Evolutionary conservation across 176 grass and related monocot species (phyloP), one percentile per base, ranked within the genome.

Genomic region (Rhynchospora pubera): DNA sequence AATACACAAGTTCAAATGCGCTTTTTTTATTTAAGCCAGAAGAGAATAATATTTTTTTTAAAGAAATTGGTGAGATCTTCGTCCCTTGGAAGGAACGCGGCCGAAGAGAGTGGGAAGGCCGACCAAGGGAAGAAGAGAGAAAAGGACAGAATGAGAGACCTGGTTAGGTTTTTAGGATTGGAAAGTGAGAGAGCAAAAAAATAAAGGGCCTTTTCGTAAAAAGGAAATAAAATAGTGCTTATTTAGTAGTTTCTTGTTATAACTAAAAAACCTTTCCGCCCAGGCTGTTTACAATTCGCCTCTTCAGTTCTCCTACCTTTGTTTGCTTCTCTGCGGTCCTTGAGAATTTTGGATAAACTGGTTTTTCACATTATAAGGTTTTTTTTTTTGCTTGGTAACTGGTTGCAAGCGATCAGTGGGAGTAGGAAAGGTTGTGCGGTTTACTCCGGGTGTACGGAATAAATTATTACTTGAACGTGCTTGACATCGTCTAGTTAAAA

Each of bases 161-260:
- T 1, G 79, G 22, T 24, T 67, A 82, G 79, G 79, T 53, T 55
- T 82, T 53, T 62, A 57, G 66, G 55, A 69, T 43, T 57, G 57
- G 62, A 73, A 63, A 28, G 68, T 39, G 56, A 76, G 32, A 65
- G 47, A 64, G 26, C 16, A 18, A 75, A 70, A 82, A 42, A 56
- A 8, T 28, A 28, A 57, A 87, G 92, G 89, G 65, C 82, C 79
- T 89, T 91, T 87, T 64, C 48, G 81, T 85, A 91, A 91, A 91
- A 87, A 64, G 65, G 30, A 46, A 61, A 47, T 50, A 47, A 51
- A 63, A 72, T 3, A 23, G 44, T 50, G 69, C 22, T 67, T 42
- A 67, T 32, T 65, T 65, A 72, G 39, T 48, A 48, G 43, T 72
- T 73, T 73, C 11, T 26, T 51, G 7, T 67, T 81, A 26, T 39